phyloP scores from a whole-genome alignment of 2,329 filamentous ascomycete genomes.

The Pseudogymnoascus sp. region DNA sequence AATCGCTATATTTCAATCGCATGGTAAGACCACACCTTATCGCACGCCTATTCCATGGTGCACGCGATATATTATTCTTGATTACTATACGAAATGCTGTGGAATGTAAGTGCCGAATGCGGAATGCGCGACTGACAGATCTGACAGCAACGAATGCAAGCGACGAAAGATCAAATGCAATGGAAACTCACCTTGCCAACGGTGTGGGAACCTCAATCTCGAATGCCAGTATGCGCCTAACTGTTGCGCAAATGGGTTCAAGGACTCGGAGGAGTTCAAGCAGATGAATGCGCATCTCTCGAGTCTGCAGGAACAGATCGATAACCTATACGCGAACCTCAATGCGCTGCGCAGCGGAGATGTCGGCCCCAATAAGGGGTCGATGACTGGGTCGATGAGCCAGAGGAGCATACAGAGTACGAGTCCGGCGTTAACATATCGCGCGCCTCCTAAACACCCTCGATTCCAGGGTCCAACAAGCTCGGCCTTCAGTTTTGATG shows the following conservation, averaged over 20 bases:
- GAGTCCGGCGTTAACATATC: background rate
- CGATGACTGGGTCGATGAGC: slow-evolving; percentile 3
- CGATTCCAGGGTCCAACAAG: slow-evolving; percentile 80
- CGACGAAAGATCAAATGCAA: slow-evolving; percentile 71
- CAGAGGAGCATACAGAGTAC: slow-evolving; percentile 5
- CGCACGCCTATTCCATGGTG: background rate
- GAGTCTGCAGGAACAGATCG: slow-evolving; percentile 76
- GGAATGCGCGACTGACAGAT: background rate
- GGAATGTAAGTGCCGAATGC: background rate
- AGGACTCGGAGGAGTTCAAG: slow-evolving; percentile 86
- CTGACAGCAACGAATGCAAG: slow-evolving; percentile 62
- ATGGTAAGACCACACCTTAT: slow-evolving; percentile 21
- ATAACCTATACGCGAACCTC: slow-evolving; percentile 65
- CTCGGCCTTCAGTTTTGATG: slow-evolving; percentile 73
- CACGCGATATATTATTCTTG: background rate
- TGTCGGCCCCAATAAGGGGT: background rate
- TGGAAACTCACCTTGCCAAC: slow-evolving; percentile 58
- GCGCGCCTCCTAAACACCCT: slow-evolving; percentile 30
- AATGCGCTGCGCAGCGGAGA: slow-evolving; percentile 49
- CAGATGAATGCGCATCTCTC: slow-evolving; percentile 68
- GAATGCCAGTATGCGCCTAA: slow-evolving; percentile 59
- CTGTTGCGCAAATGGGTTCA: slow-evolving; percentile 69
- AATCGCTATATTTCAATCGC: slow-evolving; percentile 31
- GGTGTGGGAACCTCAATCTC: slow-evolving; percentile 61
- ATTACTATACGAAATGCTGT: background rate